phyloP scores from a whole-genome alignment of 495 filamentous ascomycete genomes.

The Trichoderma reesei region DNA sequence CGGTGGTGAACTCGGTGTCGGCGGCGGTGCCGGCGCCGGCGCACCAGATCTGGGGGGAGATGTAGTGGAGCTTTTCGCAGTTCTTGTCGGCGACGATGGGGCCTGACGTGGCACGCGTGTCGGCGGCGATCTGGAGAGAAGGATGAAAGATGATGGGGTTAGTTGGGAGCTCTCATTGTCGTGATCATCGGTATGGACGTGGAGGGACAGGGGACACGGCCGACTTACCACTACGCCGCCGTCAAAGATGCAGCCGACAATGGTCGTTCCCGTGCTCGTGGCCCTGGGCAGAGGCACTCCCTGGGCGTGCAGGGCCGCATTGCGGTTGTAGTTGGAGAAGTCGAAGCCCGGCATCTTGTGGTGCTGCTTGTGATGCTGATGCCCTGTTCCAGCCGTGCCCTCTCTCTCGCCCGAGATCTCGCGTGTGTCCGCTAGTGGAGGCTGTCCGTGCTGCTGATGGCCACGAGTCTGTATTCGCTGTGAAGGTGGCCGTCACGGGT shows the following conservation, averaged over 20 bases:
- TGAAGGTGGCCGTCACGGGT: background rate
- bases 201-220: slow-evolving; percentile 6
- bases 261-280: slow-evolving; percentile 97
- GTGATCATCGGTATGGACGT: slow-evolving; percentile 1
- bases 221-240: slow-evolving; percentile 81
- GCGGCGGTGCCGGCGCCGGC: slow-evolving; percentile 96
- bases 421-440: background rate
- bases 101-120: slow-evolving; percentile 94
- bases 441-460: no score
- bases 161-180: background rate
- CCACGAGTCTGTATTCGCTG: background rate
- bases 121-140: slow-evolving; percentile 73
- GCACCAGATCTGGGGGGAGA: slow-evolving; percentile 98
- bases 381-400: background rate
- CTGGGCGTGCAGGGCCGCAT: slow-evolving; percentile 84
- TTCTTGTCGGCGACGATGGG: slow-evolving; percentile 99
- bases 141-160: no score
- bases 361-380: slow-evolving; percentile 11
- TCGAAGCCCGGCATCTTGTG: slow-evolving; percentile 92
- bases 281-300: slow-evolving; percentile 93
- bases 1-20: slow-evolving; percentile 98
- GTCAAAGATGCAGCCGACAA: slow-evolving; percentile 95
- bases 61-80: slow-evolving; percentile 99
- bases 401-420: background rate
- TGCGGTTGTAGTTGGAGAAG: slow-evolving; percentile 98